phyloP scores from a whole-genome alignment of 345 rosid species.

The Sisymbrium irio region DNA sequence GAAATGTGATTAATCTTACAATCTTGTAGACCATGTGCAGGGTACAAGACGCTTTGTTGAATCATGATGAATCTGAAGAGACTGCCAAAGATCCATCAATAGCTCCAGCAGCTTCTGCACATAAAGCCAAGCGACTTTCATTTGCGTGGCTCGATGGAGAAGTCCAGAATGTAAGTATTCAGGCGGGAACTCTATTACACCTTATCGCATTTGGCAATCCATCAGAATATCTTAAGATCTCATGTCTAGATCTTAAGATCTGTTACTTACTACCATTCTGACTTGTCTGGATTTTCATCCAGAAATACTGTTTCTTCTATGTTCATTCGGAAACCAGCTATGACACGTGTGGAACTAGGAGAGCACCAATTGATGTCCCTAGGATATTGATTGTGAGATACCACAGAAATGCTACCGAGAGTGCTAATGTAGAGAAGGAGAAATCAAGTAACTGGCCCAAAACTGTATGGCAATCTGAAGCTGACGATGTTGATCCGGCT shows the following conservation, averaged over 20 bases:
- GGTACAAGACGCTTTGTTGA: slow-evolving; percentile 60
- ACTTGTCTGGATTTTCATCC: slow-evolving; percentile 30
- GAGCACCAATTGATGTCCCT: slow-evolving; percentile 64
- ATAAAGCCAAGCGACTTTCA: slow-evolving; percentile 61
- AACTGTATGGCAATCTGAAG: slow-evolving; percentile 51
- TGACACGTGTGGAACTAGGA: slow-evolving; percentile 92
- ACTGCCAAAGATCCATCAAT: slow-evolving; percentile 41
- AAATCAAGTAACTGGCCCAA: slow-evolving; percentile 52
- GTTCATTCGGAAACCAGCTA: slow-evolving; percentile 73
- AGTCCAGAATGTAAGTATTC: slow-evolving; percentile 63
- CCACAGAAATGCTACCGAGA: slow-evolving; percentile 66
- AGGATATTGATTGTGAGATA: slow-evolving; percentile 75
- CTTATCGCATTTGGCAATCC: neutral
- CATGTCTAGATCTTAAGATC: neutral
- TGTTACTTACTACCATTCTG: neutral
- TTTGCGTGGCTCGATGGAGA: slow-evolving; percentile 96
- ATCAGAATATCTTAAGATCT: neutral
- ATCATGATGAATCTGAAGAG: slow-evolving; percentile 35
- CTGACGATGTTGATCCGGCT: slow-evolving; percentile 68
- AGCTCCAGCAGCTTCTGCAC: slow-evolving; percentile 46
- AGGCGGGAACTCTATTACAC: neutral
- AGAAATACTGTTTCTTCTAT: slow-evolving; percentile 89
- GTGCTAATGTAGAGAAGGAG: slow-evolving; percentile 38
- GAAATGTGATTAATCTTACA: slow-evolving; percentile 34
- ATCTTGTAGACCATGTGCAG: slow-evolving; percentile 79